Conservation (phyloP, 2,329 filamentous ascomycete species). For the Thyridium curvatum region DNA sequence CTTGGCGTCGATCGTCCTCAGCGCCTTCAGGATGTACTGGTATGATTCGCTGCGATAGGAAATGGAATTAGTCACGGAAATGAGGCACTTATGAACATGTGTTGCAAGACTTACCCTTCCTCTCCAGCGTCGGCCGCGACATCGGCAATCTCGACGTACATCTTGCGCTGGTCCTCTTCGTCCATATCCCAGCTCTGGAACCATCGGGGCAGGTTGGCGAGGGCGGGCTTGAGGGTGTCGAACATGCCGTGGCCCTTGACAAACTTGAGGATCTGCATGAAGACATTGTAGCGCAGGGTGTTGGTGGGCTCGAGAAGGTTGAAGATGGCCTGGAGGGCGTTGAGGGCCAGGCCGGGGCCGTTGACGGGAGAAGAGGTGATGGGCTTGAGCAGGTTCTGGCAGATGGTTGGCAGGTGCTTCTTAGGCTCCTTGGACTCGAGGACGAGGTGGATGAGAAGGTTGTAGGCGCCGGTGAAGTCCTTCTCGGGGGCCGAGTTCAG, state of each 20-base stretch:
- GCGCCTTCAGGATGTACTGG: slow-evolving; percentile 58
- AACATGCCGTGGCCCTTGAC: slow-evolving; percentile 71
- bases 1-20: slow-evolving; percentile 53
- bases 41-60: slow-evolving; percentile 47
- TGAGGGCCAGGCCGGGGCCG: slow-evolving; percentile 79
- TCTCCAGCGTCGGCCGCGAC: slow-evolving; percentile 74
- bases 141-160: slow-evolving; percentile 78
- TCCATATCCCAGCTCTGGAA: slow-evolving; percentile 76
- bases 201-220: slow-evolving; percentile 80
- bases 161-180: slow-evolving; percentile 74
- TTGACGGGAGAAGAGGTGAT: slow-evolving; percentile 81
- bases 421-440: slow-evolving; percentile 79
- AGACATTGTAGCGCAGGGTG: slow-evolving; percentile 81
- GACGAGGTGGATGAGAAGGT: slow-evolving; percentile 90
- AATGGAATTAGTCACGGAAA: slow-evolving; percentile 7
- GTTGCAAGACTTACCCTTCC: slow-evolving; percentile 52
- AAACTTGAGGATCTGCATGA: slow-evolving; percentile 81
- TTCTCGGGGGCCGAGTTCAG: slow-evolving; percentile 88
- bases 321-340: slow-evolving; percentile 91
- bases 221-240: slow-evolving; percentile 75
- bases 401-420: slow-evolving; percentile 81
- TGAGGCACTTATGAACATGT: not conserved
- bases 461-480: slow-evolving; percentile 94
- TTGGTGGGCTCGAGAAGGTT: slow-evolving; percentile 78
- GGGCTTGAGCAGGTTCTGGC: slow-evolving; percentile 82